Evolutionary conservation across 192 early-diverging fungal species (phyloP).

Genomic region (Backusella macrospora): DNA sequence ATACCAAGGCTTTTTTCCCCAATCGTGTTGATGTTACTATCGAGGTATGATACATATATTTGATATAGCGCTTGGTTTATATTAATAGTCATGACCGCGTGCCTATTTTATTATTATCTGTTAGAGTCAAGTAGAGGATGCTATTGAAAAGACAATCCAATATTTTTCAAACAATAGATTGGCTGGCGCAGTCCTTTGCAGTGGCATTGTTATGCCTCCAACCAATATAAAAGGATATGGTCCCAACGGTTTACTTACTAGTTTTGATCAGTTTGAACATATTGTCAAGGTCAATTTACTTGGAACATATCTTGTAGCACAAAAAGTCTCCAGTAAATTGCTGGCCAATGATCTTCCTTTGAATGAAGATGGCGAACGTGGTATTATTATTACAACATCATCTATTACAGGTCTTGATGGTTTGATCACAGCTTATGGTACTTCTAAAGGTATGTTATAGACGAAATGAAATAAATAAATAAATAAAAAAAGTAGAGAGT

Average conservation of each 20-base stretch:
- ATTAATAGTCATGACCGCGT: not conserved
- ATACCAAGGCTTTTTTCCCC: conserved; percentile 12
- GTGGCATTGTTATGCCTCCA: conserved; percentile 22
- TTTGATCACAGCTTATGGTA: conserved; percentile 27
- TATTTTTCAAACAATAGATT: conserved; percentile 7
- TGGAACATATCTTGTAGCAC: conserved; percentile 35
- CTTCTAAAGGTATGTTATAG: conserved; percentile 31
- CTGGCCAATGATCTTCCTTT: conserved; percentile 16
- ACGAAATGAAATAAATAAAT: too few species aligned
- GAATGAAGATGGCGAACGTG: conserved; percentile 34
- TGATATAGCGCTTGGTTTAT: not conserved
- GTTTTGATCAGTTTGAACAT: conserved; percentile 28
- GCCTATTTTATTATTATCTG: not conserved
- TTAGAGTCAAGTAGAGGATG: conserved; percentile 26
- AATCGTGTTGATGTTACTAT: conserved; percentile 25
- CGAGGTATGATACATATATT: conserved; percentile 11
- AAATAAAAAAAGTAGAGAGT: not conserved
- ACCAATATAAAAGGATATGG: conserved; percentile 24
- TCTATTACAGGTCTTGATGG: conserved; percentile 40
- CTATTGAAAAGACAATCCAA: not conserved
- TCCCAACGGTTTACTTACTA: conserved; percentile 15
- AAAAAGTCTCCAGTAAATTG: conserved; percentile 24
- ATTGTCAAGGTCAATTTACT: conserved; percentile 32
- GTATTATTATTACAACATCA: conserved; percentile 33
- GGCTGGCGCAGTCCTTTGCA: conserved; percentile 31